Conservation (phyloP, 768 basidiomycete genomes). For the Panaeolus papilionaceus region DNA sequence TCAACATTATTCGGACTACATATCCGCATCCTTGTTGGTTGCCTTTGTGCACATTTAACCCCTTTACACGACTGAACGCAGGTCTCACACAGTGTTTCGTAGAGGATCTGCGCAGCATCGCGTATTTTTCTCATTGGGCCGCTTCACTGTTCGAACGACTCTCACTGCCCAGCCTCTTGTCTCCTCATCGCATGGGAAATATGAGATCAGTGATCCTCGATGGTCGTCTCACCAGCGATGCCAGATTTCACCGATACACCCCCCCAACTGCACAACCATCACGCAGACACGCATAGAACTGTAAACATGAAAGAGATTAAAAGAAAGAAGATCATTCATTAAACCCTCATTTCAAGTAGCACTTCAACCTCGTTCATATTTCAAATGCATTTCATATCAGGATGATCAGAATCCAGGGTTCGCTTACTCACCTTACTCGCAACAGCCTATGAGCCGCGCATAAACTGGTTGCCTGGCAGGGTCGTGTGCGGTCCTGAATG, state of each 20-base stretch:
- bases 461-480: background rate
- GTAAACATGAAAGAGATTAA: background rate
- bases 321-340: slow-evolving; percentile 14
- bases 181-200: background rate
- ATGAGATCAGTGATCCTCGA: background rate
- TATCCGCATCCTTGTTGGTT: background rate
- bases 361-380: slow-evolving; percentile 9
- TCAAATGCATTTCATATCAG: slow-evolving; percentile 1
- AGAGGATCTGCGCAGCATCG: slow-evolving; percentile 7
- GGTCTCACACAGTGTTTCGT: slow-evolving; percentile 1
- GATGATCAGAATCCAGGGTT: background rate
- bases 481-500: slow-evolving; percentile 1
- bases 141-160: background rate
- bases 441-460: background rate
- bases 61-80: background rate
- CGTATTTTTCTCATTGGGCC: background rate
- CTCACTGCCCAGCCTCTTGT: background rate
- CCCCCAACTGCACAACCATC: background rate
- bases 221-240: background rate
- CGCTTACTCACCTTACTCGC: background rate
- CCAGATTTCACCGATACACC: background rate
- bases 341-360: slow-evolving; percentile 10
- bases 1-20: background rate
- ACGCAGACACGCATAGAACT: background rate
- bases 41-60: background rate